A percentile compares a stretch with the other conserved stretches of the same genome.
phyloP scores from a whole-genome alignment of 805 yeast genomes.

The Dipodascus geniculatus region DNA sequence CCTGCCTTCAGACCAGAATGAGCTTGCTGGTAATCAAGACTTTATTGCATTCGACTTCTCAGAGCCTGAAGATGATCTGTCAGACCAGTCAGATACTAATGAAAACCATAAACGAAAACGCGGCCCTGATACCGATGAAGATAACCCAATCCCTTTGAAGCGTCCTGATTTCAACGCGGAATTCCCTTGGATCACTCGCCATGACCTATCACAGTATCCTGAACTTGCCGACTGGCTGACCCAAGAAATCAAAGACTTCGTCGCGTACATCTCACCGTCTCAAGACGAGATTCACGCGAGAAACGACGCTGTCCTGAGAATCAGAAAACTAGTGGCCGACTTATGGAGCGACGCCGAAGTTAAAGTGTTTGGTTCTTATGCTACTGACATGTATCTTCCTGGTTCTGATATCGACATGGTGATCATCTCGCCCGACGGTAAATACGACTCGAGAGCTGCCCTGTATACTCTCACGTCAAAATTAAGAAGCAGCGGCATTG shows the following conservation, averaged over 20 bases:
- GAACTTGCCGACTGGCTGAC: constrained; percentile 84
- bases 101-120: constrained; percentile 3
- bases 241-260: constrained; percentile 73
- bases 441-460: constrained; percentile 44
- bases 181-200: constrained; percentile 71
- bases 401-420: constrained; percentile 96
- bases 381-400: constrained; percentile 86
- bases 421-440: constrained; percentile 49
- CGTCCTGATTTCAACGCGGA: constrained; percentile 19
- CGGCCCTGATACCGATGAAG: constrained; percentile 15
- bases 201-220: constrained; percentile 46
- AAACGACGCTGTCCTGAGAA: constrained; percentile 47
- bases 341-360: constrained; percentile 74
- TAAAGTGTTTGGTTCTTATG: constrained; percentile 86
- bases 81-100: too few species aligned
- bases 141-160: constrained; percentile 14
- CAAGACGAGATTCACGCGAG: constrained; percentile 57
- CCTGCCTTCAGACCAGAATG: too few species aligned
- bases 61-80: constrained; percentile 27
- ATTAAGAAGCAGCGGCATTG: constrained; percentile 49
- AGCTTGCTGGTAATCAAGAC: constrained; percentile 29
- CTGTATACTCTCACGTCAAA: constrained; percentile 64
- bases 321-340: constrained; percentile 39
- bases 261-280: constrained; percentile 77
- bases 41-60: constrained; percentile 43